Percentiles rank a stretch among this genome's conserved stretches.
These are phyloP conservation scores for Clavispora fructus DNA, from an alignment of 805 yeast species.

Conservation along the genomic window DNA sequence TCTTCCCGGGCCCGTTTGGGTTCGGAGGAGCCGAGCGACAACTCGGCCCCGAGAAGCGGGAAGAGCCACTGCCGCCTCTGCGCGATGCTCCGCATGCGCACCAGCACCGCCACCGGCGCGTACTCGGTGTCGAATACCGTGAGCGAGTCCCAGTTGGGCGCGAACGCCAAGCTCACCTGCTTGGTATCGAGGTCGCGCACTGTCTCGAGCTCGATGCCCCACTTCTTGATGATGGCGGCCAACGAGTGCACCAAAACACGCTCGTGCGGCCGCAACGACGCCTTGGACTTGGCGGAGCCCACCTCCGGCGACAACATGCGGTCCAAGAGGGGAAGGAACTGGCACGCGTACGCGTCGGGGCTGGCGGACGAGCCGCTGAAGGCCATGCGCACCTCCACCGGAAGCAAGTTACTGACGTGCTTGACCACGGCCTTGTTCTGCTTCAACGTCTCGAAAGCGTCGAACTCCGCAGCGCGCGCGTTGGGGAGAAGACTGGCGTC, in stretches of 20 bases:
- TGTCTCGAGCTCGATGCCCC: constrained; percentile 36
- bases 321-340: constrained; percentile 31
- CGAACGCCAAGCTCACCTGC: constrained; percentile 20
- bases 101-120: constrained; percentile 11
- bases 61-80: constrained; percentile 28
- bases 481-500: constrained; percentile 25
- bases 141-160: constrained; percentile 34
- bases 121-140: constrained; percentile 19
- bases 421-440: constrained; percentile 29
- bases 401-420: constrained; percentile 23
- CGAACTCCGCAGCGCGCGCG: constrained; percentile 31
- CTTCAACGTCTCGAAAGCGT: constrained; percentile 32
- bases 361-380: constrained; percentile 22
- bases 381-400: constrained; percentile 22
- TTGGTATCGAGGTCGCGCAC: constrained; percentile 31
- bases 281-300: constrained; percentile 17
- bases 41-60: constrained; percentile 31
- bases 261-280: constrained; percentile 24
- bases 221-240: constrained; percentile 31
- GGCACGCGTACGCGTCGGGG: constrained; percentile 20
- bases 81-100: constrained; percentile 20
- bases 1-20: constrained; percentile 8
- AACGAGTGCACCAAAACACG: constrained; percentile 29
- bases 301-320: constrained; percentile 28
- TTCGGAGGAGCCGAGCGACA: constrained; percentile 20